Base-by-base conservation (phyloP, 345 rosid genomes). In the Eucalyptus lansdowneana region DNA sequence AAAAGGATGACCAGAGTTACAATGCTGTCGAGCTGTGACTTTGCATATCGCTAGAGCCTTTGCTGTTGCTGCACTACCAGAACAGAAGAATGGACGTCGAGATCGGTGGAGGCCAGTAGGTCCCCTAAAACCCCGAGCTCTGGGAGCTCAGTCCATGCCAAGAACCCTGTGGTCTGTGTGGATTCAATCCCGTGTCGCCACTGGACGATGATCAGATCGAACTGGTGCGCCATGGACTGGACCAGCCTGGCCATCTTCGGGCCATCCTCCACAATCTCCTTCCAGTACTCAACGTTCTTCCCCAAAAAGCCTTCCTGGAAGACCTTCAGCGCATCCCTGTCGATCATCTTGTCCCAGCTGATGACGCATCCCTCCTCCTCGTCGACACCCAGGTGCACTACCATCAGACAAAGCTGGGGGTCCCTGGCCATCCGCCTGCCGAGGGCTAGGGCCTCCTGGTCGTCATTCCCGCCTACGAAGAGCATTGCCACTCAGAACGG, bases 81-180 rank as follows among this genome's bases (percentile, higher is more conserved):
- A 51, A 94, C 94, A 50, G 97, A 94, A 72, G 89, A 93, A 87
- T 72, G 91, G 69, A 90, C 50, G 10, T 53, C 34, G n/a, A 93
- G 21, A 91, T 95, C 97, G 13, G 87, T 86, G 14, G 97, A 94
- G 24, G 97, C 95, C 60, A 96, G 93, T 81, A 95, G 86, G 90
- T 96, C 99, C 51, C 98, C 96, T 0, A 96, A 45, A n/a, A 93
- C 11, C 31, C 98, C 97, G 49, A 96, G 91, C 89, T 96, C 98
- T 1, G 96, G 94, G 76, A 93, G 89, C 88, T 96, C 99, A 85
- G 90, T 94, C 98, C 98, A 96, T 89, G 93, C 89, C 8, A 67
- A 89, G 50, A 95, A 90, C 2, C 97, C 97, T 1, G 86, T 58
- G 15, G 92, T 93, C 85, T 94, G 94, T 5, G 90, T 86, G 6